Percentiles rank a stretch among this genome's conserved stretches.
Evolutionary conservation across 176 grass and related monocot genomes (phyloP).

Genomic region (Oryza brachyantha): DNA sequence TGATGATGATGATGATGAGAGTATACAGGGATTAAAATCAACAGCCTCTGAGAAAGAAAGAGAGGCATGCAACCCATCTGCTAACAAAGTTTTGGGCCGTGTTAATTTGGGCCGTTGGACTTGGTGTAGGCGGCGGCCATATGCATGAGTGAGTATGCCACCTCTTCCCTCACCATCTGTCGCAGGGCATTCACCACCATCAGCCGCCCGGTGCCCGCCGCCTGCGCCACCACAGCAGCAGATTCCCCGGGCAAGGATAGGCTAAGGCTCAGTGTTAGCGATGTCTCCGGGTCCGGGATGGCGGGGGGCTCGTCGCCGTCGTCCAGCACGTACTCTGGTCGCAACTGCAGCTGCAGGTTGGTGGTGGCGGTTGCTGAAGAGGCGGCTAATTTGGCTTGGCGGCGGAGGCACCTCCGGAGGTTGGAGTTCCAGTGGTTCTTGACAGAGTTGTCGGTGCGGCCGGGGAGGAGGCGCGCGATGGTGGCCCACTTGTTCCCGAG

Average conservation of each 20-base stretch:
- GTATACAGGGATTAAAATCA: too few relatives aligned
- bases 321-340: neutral
- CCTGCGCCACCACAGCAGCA: neutral
- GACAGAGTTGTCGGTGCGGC: slow-evolving; percentile 69
- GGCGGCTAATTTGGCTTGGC: neutral
- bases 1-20: too few relatives aligned
- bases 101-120: too few relatives aligned
- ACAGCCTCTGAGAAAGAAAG: too few relatives aligned
- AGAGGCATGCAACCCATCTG: too few relatives aligned
- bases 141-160: neutral
- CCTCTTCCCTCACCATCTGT: neutral
- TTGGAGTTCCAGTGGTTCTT: slow-evolving; percentile 84
- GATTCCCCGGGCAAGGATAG: neutral
- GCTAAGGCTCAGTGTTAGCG: neutral
- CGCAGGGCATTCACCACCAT: neutral
- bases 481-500: slow-evolving; percentile 69
- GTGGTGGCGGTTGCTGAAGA: too few relatives aligned
- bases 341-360: neutral
- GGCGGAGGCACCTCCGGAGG: slow-evolving; percentile 24
- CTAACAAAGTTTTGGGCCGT: too few relatives aligned
- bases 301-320: neutral
- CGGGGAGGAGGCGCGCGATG: slow-evolving; percentile 65
- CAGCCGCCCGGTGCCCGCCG: too few relatives aligned
- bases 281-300: neutral
- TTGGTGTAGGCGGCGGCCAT: too few relatives aligned